Evolutionary conservation across 1,139 yeast genomes (phyloP).

Genomic region (Barnettozyma hawaiiensis): DNA sequence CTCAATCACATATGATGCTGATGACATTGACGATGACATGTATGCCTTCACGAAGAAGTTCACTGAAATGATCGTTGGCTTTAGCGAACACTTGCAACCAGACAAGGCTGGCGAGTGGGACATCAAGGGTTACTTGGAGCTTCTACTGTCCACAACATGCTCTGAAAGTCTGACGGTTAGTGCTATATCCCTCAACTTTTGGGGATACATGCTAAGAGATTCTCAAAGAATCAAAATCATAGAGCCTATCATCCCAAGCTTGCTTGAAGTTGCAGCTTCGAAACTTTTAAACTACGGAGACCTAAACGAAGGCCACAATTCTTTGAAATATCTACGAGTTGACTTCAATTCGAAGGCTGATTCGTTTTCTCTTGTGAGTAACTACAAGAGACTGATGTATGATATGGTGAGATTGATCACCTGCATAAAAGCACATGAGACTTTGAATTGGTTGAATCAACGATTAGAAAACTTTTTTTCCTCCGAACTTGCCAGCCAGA

Average conservation of each 20-base stretch:
- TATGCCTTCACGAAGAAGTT: slow-evolving; percentile 82
- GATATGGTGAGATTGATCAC: slow-evolving; percentile 86
- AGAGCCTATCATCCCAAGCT: slow-evolving; percentile 51
- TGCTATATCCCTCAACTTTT: slow-evolving; percentile 85
- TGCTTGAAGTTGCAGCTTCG: slow-evolving; percentile 73
- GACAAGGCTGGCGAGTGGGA: slow-evolving; percentile 28
- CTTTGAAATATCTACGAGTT: slow-evolving; percentile 61
- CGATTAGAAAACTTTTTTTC: slow-evolving; percentile 69
- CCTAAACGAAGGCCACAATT: slow-evolving; percentile 57
- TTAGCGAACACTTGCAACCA: slow-evolving; percentile 51
- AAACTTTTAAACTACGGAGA: slow-evolving; percentile 70
- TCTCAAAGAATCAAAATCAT: slow-evolving; percentile 56
- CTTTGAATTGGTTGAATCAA: slow-evolving; percentile 75
- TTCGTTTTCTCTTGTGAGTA: slow-evolving; percentile 66
- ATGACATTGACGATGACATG: slow-evolving; percentile 69
- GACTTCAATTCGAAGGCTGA: slow-evolving; percentile 92
- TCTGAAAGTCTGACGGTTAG: slow-evolving; percentile 87
- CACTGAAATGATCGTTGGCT: slow-evolving; percentile 88
- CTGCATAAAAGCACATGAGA: slow-evolving; percentile 79
- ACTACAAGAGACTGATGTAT: slow-evolving; percentile 79
- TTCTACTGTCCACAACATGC: slow-evolving; percentile 74
- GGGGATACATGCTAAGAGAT: slow-evolving; percentile 85
- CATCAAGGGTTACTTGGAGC: slow-evolving; percentile 50
- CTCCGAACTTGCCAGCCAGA: slow-evolving; percentile 63
- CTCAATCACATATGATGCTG: slow-evolving; percentile 58